These are phyloP conservation scores for Tephrocybe rancida DNA, from an alignment of 768 basidiomycete genomes.

Conservation along the genomic window DNA sequence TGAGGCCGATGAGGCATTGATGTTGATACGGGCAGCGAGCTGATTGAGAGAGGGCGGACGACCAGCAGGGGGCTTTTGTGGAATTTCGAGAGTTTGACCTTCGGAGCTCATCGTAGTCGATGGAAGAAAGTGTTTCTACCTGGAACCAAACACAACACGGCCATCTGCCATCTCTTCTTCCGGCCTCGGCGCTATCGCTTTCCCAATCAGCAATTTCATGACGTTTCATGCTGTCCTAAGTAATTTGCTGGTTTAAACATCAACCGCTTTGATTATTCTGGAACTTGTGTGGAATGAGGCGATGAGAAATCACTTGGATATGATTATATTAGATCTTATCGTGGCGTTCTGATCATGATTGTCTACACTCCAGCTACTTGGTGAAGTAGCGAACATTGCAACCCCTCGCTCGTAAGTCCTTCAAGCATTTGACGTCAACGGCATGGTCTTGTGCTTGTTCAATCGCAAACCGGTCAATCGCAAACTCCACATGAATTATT, in stretches of 20 bases:
- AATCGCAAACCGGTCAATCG: neutral
- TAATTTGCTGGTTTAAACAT: no score
- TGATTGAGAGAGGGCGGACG: constrained; percentile 80
- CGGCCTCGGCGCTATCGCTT: neutral
- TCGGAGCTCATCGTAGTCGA: constrained; percentile 22
- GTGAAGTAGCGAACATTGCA: neutral
- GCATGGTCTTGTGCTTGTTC: neutral
- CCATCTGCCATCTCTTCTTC: constrained; percentile 4
- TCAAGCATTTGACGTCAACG: neutral
- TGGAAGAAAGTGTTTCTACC: constrained; percentile 10
- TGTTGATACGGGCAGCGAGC: constrained; percentile 75
- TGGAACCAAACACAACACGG: constrained; percentile 18
- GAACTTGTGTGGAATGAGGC: no score
- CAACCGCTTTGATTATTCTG: no score
- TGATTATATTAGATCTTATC: neutral
- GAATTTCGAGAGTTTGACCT: constrained; percentile 15
- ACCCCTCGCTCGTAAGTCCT: neutral
- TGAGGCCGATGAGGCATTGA: constrained; percentile 33
- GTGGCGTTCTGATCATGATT: neutral
- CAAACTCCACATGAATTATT: neutral
- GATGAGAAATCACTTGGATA: no score
- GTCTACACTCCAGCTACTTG: neutral
- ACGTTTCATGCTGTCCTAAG: no score
- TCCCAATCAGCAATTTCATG: neutral
- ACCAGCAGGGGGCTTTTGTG: constrained; percentile 21